Evolutionary conservation across 2,329 filamentous ascomycete genomes (phyloP), one percentile per base, ranked within the genome.

Genomic region (Trichoderma gracile): DNA sequence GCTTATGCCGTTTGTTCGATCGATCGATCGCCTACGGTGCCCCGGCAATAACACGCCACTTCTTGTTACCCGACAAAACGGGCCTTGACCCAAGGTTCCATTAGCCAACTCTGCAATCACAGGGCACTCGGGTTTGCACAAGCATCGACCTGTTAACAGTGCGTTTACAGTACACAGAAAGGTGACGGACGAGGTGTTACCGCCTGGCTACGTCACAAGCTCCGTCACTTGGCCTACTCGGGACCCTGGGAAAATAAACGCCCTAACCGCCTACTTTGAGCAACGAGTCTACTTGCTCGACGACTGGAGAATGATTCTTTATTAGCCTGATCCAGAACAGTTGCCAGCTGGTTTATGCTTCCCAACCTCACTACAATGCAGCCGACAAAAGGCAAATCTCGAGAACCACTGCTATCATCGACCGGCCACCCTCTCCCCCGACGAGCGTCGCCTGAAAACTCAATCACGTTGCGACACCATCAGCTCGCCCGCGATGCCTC

Each of bases 401-500:
- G 69, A 25, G 70, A 65, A 66, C 70, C 66, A 47, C 72, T 71
- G 56, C 70, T 71, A 17, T 67, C 69, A 19, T 65, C 71, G 17
- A 66, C 56, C 5, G 77, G 78, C 15, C 79, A 81, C 46, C 77
- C 78, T 42, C 72, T 81, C 15, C 80, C 80, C 7, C 77, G 82
- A 59, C 76, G 82, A 67, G 72, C 76, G 1, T 78, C 78, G 4
- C 78, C 80, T 14, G 76, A 77, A 47, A 77, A 79, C 33, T 84
- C 82, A 5, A 73, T 83, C 3, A 83, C 82, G 0, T 69, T 84
- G 0, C 76, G 73, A 12, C 74, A 83, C 62, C 81, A 84, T 66
- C 77, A 77, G 49, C 67, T 81, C 17, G 77, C 78, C 9, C 77
- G 77, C 42, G 79, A 83, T 74, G 78, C 71, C n/a, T 76, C 74